A percentile compares a stretch with the other conserved stretches of the same genome.
phyloP scores from a whole-genome alignment of 1,284 basidiomycete genomes.

The Sanghuangporus weigelae region DNA sequence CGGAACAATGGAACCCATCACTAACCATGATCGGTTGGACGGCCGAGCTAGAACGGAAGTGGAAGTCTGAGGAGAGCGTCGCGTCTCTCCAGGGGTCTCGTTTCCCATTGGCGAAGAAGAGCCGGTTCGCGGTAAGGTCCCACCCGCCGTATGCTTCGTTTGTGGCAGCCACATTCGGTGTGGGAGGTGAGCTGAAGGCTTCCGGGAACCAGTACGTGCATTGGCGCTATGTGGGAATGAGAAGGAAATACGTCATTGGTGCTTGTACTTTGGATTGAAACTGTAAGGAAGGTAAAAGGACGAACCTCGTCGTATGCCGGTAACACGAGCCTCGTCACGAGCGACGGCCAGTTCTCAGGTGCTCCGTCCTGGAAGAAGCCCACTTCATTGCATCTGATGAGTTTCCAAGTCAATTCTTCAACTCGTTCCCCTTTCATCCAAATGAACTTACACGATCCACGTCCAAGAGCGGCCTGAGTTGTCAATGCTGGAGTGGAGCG shows the following conservation, averaged over 20 bases:
- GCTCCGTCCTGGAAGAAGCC: conserved; percentile 61
- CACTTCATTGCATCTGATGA: conserved; percentile 57
- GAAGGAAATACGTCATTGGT: neutral
- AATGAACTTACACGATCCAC: conserved; percentile 47
- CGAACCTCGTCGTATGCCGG: conserved; percentile 52
- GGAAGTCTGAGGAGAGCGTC: conserved; percentile 54
- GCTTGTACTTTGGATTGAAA: neutral
- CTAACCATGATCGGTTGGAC: conserved; percentile 49
- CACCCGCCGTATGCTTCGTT: conserved; percentile 56
- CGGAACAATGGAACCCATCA: conserved; percentile 65
- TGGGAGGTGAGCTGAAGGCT: conserved; percentile 39
- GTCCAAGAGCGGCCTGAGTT: conserved; percentile 51
- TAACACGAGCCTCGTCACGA: conserved; percentile 58
- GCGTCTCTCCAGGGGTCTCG: conserved; percentile 72
- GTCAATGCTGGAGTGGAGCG: conserved; percentile 29
- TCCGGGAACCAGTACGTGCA: conserved; percentile 56
- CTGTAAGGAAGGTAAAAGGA: neutral
- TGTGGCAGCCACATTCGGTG: conserved; percentile 36
- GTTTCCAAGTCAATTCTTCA: no score
- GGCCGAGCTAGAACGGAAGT: conserved; percentile 42
- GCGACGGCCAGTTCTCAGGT: conserved; percentile 42
- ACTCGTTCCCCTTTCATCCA: no score
- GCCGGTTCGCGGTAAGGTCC: conserved; percentile 47
- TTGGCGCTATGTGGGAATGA: conserved; percentile 41
- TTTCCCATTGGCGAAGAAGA: conserved; percentile 67